phyloP scores from a whole-genome alignment of 2,329 filamentous ascomycete genomes.

The Fusarium circinatum region DNA sequence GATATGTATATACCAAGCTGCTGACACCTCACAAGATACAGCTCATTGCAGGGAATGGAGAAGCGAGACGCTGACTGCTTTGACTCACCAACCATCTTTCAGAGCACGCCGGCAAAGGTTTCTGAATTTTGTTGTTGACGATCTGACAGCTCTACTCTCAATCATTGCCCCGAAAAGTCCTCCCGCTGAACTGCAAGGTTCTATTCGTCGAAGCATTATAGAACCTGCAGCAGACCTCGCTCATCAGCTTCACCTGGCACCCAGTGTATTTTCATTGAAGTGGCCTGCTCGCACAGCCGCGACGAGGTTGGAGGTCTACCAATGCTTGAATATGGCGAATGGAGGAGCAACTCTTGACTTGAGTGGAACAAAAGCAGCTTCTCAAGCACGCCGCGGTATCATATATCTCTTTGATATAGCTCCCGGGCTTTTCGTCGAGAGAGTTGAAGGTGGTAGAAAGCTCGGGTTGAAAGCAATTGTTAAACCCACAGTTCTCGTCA shows the following conservation, averaged over 20 bases:
- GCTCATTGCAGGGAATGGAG: conserved; percentile 52
- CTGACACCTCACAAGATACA: conserved; percentile 41
- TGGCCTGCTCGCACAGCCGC: conserved; percentile 51
- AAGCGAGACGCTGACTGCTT: conserved; percentile 50
- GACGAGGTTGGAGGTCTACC: conserved; percentile 51
- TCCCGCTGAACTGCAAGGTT: conserved; percentile 46
- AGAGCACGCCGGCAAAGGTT: conserved; percentile 44
- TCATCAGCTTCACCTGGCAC: conserved; percentile 50
- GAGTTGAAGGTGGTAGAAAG: conserved; percentile 49
- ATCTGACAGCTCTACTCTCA: conserved; percentile 48
- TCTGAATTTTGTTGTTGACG: conserved; percentile 47
- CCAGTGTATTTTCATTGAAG: conserved; percentile 50
- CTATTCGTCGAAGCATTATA: conserved; percentile 48
- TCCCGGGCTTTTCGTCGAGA: conserved; percentile 52
- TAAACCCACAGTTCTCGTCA: conserved; percentile 49
- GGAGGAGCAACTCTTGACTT: conserved; percentile 46
- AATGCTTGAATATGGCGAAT: conserved; percentile 50
- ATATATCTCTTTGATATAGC: conserved; percentile 52
- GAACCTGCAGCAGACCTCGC: conserved; percentile 51
- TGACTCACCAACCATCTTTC: conserved; percentile 48
- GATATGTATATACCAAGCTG: background rate
- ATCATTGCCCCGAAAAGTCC: conserved; percentile 44
- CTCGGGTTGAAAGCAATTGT: conserved; percentile 46
- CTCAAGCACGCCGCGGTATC: conserved; percentile 44
- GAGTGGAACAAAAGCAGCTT: conserved; percentile 43